These are phyloP conservation scores for Mimosa bimucronata DNA, from an alignment of 306 rosid species.

Conservation along the genomic window DNA sequence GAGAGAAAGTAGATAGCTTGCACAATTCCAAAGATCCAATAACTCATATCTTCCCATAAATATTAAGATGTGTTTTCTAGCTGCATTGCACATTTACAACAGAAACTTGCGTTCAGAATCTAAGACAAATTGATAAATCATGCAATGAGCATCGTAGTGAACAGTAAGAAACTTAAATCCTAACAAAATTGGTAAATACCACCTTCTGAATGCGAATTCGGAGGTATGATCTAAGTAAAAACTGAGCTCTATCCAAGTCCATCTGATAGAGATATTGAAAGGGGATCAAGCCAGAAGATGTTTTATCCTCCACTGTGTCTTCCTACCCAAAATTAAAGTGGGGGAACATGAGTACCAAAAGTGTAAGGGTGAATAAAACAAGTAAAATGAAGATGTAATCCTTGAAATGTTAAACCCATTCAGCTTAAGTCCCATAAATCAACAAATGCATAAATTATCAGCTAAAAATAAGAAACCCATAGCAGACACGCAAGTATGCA, in stretches of 20 bases:
- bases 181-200: slow-evolving; percentile 4
- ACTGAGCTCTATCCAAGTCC: slow-evolving; percentile 90
- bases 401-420: neutral
- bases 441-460: neutral
- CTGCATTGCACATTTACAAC: neutral
- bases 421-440: neutral
- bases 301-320: slow-evolving; percentile 77
- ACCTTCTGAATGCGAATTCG: slow-evolving; percentile 92
- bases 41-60: neutral
- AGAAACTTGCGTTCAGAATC: neutral
- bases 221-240: slow-evolving; percentile 81
- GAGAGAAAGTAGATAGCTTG: neutral
- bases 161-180: no score
- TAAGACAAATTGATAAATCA: neutral
- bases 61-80: no score
- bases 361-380: neutral
- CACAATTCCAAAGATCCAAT: neutral
- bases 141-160: neutral
- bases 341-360: slow-evolving; percentile 5
- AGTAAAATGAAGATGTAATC: neutral
- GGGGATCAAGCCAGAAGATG: slow-evolving; percentile 60
- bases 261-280: slow-evolving; percentile 87
- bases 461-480: neutral
- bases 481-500: neutral
- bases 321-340: slow-evolving; percentile 55